A percentile compares a stretch with the other conserved stretches of the same genome.
Evolutionary conservation across 768 basidiomycete genomes (phyloP).

Genomic region (Amanita subjunquillea): DNA sequence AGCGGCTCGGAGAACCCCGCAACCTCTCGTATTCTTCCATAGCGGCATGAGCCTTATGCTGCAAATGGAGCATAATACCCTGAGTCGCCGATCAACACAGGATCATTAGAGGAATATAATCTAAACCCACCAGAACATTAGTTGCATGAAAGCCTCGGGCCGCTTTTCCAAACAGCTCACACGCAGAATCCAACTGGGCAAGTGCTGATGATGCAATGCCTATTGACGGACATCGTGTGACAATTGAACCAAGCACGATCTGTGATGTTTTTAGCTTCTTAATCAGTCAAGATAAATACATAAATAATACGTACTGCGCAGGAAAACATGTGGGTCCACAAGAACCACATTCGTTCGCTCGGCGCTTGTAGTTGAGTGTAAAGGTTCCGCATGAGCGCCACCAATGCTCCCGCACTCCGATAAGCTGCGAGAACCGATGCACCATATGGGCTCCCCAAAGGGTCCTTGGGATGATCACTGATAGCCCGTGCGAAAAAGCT

Average conservation of each 20-base stretch:
- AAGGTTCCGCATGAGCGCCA: slow-evolving; percentile 61
- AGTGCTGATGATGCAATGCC: slow-evolving; percentile 68
- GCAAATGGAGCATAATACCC: slow-evolving; percentile 56
- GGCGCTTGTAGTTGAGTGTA: slow-evolving; percentile 54
- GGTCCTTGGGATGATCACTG: slow-evolving; percentile 65
- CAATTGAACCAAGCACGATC: slow-evolving; percentile 69
- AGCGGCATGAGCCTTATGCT: slow-evolving; percentile 55
- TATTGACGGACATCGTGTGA: slow-evolving; percentile 72
- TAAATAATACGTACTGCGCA: slow-evolving; percentile 41
- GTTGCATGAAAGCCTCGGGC: slow-evolving; percentile 55
- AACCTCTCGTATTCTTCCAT: slow-evolving; percentile 56
- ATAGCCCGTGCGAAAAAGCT: slow-evolving; percentile 68
- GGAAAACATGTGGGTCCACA: slow-evolving; percentile 56
- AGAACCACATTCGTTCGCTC: slow-evolving; percentile 56
- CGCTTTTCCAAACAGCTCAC: slow-evolving; percentile 62
- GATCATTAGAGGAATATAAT: not conserved
- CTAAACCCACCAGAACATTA: slow-evolving; percentile 46
- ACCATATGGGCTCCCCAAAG: slow-evolving; percentile 61
- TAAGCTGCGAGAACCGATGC: slow-evolving; percentile 69
- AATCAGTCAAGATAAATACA: slow-evolving; percentile 1
- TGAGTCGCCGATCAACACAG: slow-evolving; percentile 15
- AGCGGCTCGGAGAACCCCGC: slow-evolving; percentile 34
- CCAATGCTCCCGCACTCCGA: slow-evolving; percentile 60
- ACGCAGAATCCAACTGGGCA: slow-evolving; percentile 64
- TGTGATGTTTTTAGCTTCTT: slow-evolving; percentile 11